These are phyloP conservation scores for Ustilago nuda DNA, from an alignment of 1,284 basidiomycete species.

Conservation along the genomic window DNA sequence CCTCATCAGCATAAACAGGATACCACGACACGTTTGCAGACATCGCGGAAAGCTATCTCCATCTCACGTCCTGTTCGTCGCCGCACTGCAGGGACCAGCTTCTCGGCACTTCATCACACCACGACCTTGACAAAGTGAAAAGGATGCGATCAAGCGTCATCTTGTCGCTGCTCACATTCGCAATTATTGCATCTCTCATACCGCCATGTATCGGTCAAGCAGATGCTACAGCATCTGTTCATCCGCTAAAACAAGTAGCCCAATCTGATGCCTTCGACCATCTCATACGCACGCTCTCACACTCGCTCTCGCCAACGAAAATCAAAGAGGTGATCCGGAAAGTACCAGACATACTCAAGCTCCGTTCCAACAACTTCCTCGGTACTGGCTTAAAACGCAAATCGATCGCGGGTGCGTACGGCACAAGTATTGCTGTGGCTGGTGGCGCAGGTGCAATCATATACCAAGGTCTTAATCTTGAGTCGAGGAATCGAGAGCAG, in stretches of 20 bases:
- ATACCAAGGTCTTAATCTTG: constrained; percentile 34
- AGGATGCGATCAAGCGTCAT: background rate
- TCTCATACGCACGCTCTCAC: constrained; percentile 8
- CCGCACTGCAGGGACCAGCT: background rate
- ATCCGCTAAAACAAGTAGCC: background rate
- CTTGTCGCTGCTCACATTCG: background rate
- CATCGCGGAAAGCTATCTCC: background rate
- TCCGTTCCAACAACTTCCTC: constrained; percentile 28
- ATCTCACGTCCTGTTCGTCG: background rate
- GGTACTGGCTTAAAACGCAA: constrained; percentile 34
- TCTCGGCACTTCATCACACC: background rate
- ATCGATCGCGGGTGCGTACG: constrained; percentile 28
- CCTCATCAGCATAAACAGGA: background rate
- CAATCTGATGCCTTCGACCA: background rate
- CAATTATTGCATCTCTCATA: constrained; percentile 2
- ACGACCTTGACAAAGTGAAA: background rate
- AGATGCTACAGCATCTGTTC: background rate
- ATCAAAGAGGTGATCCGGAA: constrained; percentile 5
- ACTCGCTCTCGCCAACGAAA: constrained; percentile 1
- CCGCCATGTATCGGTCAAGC: constrained; percentile 3
- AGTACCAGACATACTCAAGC: constrained; percentile 22
- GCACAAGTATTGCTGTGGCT: constrained; percentile 19
- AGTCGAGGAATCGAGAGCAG: constrained; percentile 11
- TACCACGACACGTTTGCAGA: background rate
- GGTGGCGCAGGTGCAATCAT: constrained; percentile 33